Percentiles rank a stretch among this genome's conserved stretches.
phyloP scores from a whole-genome alignment of 371 early-diverging fungal species.

The Sporodiniella umbellata region DNA sequence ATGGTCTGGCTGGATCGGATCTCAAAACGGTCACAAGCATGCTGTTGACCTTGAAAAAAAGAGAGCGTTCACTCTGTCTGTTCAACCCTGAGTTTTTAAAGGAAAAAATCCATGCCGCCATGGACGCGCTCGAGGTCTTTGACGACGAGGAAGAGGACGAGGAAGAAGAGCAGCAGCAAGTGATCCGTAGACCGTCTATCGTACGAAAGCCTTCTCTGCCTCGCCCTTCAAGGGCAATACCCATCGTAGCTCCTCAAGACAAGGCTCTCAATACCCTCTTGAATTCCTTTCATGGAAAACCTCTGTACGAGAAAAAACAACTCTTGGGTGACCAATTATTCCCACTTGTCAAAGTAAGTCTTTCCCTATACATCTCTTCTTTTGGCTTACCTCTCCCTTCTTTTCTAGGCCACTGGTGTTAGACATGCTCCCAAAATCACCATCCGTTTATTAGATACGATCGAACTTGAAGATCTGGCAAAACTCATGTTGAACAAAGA shows the following conservation, averaged over 20 bases:
- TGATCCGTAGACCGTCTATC: neutral
- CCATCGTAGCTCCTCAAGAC: conserved; percentile 29
- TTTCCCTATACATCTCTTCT: neutral
- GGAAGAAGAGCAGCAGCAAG: conserved; percentile 10
- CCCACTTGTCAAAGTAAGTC: conserved; percentile 45
- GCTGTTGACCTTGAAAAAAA: conserved; percentile 37
- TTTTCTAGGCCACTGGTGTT: conserved; percentile 29
- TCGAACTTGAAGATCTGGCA: conserved; percentile 42
- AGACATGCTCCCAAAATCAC: conserved; percentile 43
- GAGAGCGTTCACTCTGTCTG: conserved; percentile 41
- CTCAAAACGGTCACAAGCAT: conserved; percentile 36
- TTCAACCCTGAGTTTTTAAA: conserved; percentile 43
- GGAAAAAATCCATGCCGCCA: conserved; percentile 33
- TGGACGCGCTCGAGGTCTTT: conserved; percentile 36
- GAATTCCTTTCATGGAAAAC: conserved; percentile 28
- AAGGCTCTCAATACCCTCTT: conserved; percentile 18
- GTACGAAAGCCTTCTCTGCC: neutral
- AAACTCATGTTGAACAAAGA: conserved; percentile 42
- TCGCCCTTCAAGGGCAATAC: conserved; percentile 32
- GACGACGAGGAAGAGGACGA: conserved; percentile 30
- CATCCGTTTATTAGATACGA: conserved; percentile 47
- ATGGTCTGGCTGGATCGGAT: conserved; percentile 16
- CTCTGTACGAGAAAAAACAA: conserved; percentile 39
- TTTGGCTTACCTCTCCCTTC: neutral
- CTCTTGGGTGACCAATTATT: conserved; percentile 42